A percentile compares a stretch with the other conserved stretches of the same genome.
phyloP scores from a whole-genome alignment of 176 grass and related monocot species.

The Musa schizocarpa region DNA sequence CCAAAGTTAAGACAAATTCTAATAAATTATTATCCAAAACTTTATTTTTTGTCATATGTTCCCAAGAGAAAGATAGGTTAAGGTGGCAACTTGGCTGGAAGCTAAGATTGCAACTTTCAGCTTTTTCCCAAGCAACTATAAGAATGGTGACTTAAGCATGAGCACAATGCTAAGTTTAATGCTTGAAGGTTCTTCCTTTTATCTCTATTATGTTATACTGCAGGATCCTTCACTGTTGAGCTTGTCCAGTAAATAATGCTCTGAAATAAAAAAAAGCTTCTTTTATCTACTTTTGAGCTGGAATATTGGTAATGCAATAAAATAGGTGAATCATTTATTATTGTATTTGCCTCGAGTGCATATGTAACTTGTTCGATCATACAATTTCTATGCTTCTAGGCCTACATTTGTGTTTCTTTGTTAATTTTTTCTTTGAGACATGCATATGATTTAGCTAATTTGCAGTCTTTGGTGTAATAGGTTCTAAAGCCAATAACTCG shows the following conservation, averaged over 20 bases:
- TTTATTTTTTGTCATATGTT: too few relatives aligned
- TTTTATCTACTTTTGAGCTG: background rate
- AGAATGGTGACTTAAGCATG: too few relatives aligned
- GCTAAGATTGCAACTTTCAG: too few relatives aligned
- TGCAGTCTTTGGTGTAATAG: conserved; percentile 25
- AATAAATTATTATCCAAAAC: too few relatives aligned
- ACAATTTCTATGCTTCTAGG: too few relatives aligned
- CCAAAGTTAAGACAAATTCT: too few relatives aligned
- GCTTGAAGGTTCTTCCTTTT: background rate
- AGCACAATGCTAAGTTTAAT: background rate
- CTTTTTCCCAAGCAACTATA: too few relatives aligned
- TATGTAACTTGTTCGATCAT: background rate
- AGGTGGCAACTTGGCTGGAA: too few relatives aligned
- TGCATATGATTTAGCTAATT: background rate
- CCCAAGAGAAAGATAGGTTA: too few relatives aligned
- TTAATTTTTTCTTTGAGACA: too few relatives aligned
- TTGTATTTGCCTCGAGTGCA: background rate
- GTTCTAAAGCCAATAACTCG: conserved; percentile 62
- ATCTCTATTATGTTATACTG: background rate
- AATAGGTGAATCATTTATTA: background rate
- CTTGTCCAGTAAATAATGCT: background rate
- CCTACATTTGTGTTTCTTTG: too few relatives aligned
- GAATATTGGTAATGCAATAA: background rate
- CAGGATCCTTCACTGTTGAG: background rate
- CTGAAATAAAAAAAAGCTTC: background rate